Percentiles rank a stretch among this genome's conserved stretches.
Conservation (phyloP, 2,329 filamentous ascomycete species). For the Xylaria sp. region DNA sequence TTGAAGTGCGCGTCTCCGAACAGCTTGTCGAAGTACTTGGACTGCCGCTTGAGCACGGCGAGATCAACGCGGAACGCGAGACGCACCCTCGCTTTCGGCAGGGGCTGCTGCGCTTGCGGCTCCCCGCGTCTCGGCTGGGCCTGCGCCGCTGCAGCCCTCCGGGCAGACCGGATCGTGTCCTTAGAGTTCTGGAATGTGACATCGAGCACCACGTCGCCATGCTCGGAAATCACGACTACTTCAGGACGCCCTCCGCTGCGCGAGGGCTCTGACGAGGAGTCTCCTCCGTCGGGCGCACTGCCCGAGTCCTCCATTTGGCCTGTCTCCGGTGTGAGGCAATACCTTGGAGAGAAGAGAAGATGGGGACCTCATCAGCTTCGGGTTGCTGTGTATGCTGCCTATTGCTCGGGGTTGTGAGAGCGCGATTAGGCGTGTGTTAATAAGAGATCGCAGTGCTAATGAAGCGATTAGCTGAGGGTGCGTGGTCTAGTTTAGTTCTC, state of each 20-base stretch:
- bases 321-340: constrained; percentile 45
- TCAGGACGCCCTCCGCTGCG: constrained; percentile 34
- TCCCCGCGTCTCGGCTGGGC: constrained; percentile 30
- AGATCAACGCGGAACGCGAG: constrained; percentile 66
- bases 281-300: constrained; percentile 29
- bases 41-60: constrained; percentile 61
- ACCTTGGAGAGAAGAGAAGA: constrained; percentile 38
- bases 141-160: constrained; percentile 41
- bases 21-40: constrained; percentile 72
- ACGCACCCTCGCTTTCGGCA: constrained; percentile 46
- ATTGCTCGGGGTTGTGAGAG: neutral
- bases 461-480: too few relatives aligned
- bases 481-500: too few relatives aligned
- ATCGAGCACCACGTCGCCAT: constrained; percentile 70
- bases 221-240: constrained; percentile 57
- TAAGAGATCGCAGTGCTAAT: too few relatives aligned
- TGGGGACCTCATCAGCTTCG: constrained; percentile 40
- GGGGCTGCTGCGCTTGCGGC: constrained; percentile 33
- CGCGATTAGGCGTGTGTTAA: too few relatives aligned
- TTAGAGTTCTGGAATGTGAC: constrained; percentile 67
- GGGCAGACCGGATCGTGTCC: constrained; percentile 53
- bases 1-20: constrained; percentile 67
- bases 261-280: constrained; percentile 29
- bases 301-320: constrained; percentile 42
- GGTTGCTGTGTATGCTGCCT: neutral